These are phyloP conservation scores for Turnera subulata DNA, from an alignment of 345 rosid genomes.

Conservation along the genomic window DNA sequence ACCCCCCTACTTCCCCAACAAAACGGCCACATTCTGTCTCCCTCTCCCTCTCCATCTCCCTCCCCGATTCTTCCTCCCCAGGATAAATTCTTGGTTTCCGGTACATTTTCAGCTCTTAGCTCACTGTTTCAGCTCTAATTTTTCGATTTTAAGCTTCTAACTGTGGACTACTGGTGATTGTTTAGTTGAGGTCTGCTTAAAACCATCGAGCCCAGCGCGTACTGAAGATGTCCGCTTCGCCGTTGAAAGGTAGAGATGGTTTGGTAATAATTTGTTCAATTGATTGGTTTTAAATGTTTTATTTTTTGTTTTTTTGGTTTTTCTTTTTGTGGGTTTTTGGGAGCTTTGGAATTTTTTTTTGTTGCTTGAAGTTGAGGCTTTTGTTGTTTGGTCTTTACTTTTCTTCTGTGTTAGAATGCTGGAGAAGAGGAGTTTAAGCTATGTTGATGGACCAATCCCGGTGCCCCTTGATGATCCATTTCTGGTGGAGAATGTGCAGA, in stretches of 20 bases:
- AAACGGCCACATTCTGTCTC: conserved; percentile 1
- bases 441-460: conserved; percentile 69
- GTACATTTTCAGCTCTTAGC: conserved; percentile 23
- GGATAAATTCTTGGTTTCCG: conserved; percentile 65
- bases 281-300: background rate
- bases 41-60: conserved; percentile 26
- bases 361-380: background rate
- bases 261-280: background rate
- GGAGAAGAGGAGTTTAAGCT: conserved; percentile 84
- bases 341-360: background rate
- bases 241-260: conserved; percentile 74
- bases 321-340: too few species aligned
- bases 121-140: background rate
- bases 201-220: conserved; percentile 79
- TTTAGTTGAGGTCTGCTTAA: conserved; percentile 91
- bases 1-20: background rate
- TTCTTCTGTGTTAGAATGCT: conserved; percentile 54
- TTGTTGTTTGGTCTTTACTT: background rate
- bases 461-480: conserved; percentile 67
- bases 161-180: background rate
- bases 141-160: background rate
- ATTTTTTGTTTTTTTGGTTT: too few species aligned
- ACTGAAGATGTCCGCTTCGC: conserved; percentile 57
- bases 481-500: conserved; percentile 67
- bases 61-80: conserved; percentile 8